Evolutionary conservation across 129 eudicot genomes (phyloP).

Genomic region (Flaveria brownii): DNA sequence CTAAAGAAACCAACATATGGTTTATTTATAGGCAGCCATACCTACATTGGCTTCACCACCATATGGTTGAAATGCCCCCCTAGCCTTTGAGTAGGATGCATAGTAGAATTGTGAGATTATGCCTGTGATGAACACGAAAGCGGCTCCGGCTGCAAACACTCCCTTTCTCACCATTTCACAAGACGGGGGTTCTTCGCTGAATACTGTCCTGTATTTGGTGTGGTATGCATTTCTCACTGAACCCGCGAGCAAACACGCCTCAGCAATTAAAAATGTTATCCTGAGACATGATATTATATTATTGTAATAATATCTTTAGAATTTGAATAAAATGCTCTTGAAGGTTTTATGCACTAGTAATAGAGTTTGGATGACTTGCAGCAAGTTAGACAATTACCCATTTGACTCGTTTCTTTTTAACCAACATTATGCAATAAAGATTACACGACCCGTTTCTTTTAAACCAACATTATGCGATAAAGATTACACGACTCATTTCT

Average conservation of each 20-base stretch:
- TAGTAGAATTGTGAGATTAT: constrained; percentile 76
- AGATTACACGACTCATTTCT: not conserved
- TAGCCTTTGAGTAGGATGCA: constrained; percentile 58
- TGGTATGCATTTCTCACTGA: constrained; percentile 90
- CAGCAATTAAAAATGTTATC: constrained; percentile 76
- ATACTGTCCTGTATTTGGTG: constrained; percentile 64
- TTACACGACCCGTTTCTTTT: not conserved
- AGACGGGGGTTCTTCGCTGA: constrained; percentile 54
- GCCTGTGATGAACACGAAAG: constrained; percentile 63
- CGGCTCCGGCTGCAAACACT: constrained; percentile 92
- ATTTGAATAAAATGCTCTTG: too few species aligned
- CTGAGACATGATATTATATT: constrained; percentile 32
- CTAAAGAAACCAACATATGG: not conserved
- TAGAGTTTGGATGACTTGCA: too few species aligned
- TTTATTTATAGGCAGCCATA: constrained; percentile 66
- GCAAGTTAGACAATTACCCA: too few species aligned
- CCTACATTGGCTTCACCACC: constrained; percentile 70
- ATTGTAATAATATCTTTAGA: too few species aligned
- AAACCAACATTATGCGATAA: not conserved
- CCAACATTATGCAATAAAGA: too few species aligned
- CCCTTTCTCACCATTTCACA: constrained; percentile 91
- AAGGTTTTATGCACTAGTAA: too few species aligned
- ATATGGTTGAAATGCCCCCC: constrained; percentile 43
- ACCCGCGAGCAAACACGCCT: constrained; percentile 85
- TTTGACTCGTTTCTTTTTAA: too few species aligned